Evolutionary conservation across 176 grass and related monocot species (phyloP).

Genomic region (Metroxylon sagu): DNA sequence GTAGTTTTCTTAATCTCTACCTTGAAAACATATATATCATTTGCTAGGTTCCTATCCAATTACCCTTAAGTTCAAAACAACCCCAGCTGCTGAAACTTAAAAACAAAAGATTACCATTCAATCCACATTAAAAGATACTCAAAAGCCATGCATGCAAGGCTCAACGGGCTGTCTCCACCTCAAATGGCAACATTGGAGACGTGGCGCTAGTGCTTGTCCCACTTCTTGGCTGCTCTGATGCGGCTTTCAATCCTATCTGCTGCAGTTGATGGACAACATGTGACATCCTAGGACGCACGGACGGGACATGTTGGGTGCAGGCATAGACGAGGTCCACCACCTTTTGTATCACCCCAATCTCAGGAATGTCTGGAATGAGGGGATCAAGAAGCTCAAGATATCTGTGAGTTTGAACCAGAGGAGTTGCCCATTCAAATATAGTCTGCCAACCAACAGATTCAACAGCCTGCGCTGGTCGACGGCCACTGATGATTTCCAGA

Average conservation of each 20-base stretch:
- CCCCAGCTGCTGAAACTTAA: too few relatives aligned
- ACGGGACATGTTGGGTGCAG: conserved; percentile 94
- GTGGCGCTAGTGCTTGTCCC: conserved; percentile 83
- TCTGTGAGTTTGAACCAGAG: conserved; percentile 75
- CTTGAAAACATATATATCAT: too few relatives aligned
- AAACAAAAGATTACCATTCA: too few relatives aligned
- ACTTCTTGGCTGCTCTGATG: conserved; percentile 57
- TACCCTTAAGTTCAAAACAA: too few relatives aligned
- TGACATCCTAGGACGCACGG: conserved; percentile 89
- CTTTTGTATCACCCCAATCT: conserved; percentile 76
- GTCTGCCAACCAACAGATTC: conserved; percentile 86
- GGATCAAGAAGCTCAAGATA: conserved; percentile 88
- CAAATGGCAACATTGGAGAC: conserved; percentile 83
- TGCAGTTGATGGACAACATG: conserved; percentile 95
- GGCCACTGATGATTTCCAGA: conserved; percentile 79
- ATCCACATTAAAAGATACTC: too few relatives aligned
- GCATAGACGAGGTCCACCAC: conserved; percentile 78
- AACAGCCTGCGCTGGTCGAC: conserved; percentile 64
- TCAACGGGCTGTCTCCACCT: conserved; percentile 69
- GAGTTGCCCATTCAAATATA: conserved; percentile 95
- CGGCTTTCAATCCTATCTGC: conserved; percentile 63
- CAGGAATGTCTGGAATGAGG: conserved; percentile 64
- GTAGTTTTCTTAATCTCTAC: too few relatives aligned
- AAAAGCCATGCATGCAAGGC: not conserved
- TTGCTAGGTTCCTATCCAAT: too few relatives aligned